Base-by-base conservation (phyloP, 108 stramenopile species). In the Parietichytrium sp. region DNA sequence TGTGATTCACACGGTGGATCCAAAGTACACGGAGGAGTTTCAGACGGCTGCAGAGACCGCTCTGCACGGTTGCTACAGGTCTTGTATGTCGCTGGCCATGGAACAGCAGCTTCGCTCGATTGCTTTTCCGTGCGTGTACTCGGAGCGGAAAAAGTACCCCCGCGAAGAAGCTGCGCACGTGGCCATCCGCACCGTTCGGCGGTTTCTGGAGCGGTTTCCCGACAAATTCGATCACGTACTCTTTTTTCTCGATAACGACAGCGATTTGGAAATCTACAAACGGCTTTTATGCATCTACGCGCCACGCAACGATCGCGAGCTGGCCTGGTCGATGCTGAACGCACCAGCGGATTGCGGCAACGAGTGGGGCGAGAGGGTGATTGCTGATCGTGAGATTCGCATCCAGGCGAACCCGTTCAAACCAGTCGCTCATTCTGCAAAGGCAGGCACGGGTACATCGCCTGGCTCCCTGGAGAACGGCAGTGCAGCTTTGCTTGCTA, bases 1-100 rank as follows among this genome's bases (percentile, higher is more conserved):
- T 27, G 61, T 72, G 33, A 72, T 72, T 25, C 61, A 72, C 61
- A 72, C 61, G 3, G 61, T 2, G 33, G 61, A 12, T 6, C 61
- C 61, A 33, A 72, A 72, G 25, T 72, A 18, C 61, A n/a, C 42
- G 42, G 33, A 16, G 1, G 38, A 72, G 45, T 72, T 45, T 42
- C 23, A 72, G 42, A 72, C 61, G 10, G 61, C 61, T 2, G 61
- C 61, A n/a, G 29, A 72, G 61, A 72, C 38, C 61, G 33, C 61
- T 13, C 33, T 72, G 61, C 61, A 72, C 42, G 23, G 20, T 16
- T 72, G 61, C 3, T 72, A 72, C 20, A 16, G 42, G 61, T 45
- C 20, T 42, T n/a, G 36, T 8, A 33, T 72, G 16, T 33, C 61
- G 61, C 10, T 72, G 10, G 36, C 38, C 3, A 72, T 45, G 2